Evolutionary conservation across 306 rosid species (phyloP), one percentile per base, ranked within the genome.

Genomic region (Prunus salicina): DNA sequence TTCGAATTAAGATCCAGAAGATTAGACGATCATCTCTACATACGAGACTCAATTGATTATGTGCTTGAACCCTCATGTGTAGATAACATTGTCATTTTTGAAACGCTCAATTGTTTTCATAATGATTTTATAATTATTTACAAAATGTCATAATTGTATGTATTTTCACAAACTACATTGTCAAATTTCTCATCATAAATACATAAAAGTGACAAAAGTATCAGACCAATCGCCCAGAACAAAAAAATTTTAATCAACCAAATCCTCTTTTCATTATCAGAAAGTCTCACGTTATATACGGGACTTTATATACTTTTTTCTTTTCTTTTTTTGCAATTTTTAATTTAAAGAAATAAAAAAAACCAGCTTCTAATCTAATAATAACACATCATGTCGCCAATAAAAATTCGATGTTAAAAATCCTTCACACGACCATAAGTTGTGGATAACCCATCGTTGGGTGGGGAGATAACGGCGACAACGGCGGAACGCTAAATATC

Each of bases 401-500:
- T 34, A 6, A 34, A 34, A 0, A 34, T 34, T 28, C 62, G 3
- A 25, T 28, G 38, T 24, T 56, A 2, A 61, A 61, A 27, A 61
- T 61, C 18, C 65, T 19, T 30, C 41, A 63, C 13, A 81, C 85
- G 75, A 79, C 93, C 90, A 91, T 80, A 1, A 91, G 88, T 55
- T 80, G 97, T 12, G 91, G 76, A 77, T 13, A 90, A 12, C 96
- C 93, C 2, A 87, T 76, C 8, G 85, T 1, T 2, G 85, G 93
- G 25, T 83, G 89, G 0, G 96, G 92, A 43, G 97, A 91, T 82
- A 96, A 88, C 86, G 99, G 98, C 30, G 97, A 95, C 64, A 89
- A 71, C 79, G 90, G 92, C 49, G 97, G 95, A 1, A 90, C 84
- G 56, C 15, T 84, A 65, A 90, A 88, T 3, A 87, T 14, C 19